phyloP scores from a whole-genome alignment of 2,329 filamentous ascomycete species.

The Fonsecaea pedrosoi region DNA sequence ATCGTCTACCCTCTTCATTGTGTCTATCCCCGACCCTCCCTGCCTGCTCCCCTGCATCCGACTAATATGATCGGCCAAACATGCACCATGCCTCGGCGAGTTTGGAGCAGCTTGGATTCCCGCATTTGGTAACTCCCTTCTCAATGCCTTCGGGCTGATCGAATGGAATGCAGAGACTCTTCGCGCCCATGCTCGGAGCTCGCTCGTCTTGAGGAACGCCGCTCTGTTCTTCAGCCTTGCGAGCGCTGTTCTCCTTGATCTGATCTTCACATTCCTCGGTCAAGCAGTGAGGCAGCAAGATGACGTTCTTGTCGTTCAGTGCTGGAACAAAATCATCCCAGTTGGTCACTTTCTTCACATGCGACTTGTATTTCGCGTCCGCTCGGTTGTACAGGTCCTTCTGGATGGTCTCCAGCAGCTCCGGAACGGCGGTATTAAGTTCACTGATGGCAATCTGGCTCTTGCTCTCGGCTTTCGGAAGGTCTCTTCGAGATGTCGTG shows the following conservation, averaged over 20 bases:
- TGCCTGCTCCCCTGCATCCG: neutral
- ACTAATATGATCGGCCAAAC: constrained; percentile 71
- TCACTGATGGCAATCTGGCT: constrained; percentile 78
- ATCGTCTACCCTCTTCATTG: neutral
- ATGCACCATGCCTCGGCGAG: constrained; percentile 86
- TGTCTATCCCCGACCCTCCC: constrained; percentile 2
- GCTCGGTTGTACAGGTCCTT: constrained; percentile 79
- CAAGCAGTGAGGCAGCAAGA: constrained; percentile 89
- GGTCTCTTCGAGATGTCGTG: constrained; percentile 85
- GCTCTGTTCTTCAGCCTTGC: constrained; percentile 64
- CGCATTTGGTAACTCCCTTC: constrained; percentile 84
- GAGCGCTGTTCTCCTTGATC: constrained; percentile 90
- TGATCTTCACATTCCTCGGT: constrained; percentile 86
- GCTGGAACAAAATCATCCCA: constrained; percentile 93
- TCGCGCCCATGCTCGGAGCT: constrained; percentile 77
- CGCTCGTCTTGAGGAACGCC: constrained; percentile 76
- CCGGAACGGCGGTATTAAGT: constrained; percentile 74
- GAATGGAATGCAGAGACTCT: constrained; percentile 79
- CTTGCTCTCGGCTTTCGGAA: constrained; percentile 59
- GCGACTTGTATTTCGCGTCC: constrained; percentile 76
- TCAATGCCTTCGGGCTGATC: constrained; percentile 83
- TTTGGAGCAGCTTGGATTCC: constrained; percentile 82
- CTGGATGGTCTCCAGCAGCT: constrained; percentile 89
- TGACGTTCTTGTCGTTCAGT: constrained; percentile 89
- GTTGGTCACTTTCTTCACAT: constrained; percentile 79